Evolutionary conservation across 495 filamentous ascomycete genomes (phyloP).

Genomic region (Thermothielavioides terrestris): DNA sequence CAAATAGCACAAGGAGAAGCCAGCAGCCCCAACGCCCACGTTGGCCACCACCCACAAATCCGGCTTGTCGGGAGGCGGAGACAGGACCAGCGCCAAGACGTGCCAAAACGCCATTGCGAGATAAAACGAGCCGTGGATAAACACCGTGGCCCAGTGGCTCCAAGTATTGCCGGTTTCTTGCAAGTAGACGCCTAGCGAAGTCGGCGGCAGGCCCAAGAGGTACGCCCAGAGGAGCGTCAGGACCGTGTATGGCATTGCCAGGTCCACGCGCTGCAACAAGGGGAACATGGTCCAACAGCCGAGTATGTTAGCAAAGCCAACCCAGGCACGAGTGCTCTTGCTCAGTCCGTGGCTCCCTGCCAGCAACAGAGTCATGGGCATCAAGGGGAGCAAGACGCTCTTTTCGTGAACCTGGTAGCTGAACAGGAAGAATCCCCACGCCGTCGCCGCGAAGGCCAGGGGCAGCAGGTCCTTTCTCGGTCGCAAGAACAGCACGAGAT

Average conservation of each 20-base stretch:
- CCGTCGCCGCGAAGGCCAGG: constrained; percentile 65
- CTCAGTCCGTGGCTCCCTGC: constrained; percentile 66
- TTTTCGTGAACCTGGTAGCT: constrained; percentile 98
- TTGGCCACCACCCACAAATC: constrained; percentile 93
- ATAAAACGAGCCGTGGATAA: constrained; percentile 71
- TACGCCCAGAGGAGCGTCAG: constrained; percentile 83
- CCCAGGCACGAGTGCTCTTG: constrained; percentile 72
- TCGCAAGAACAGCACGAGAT: constrained; percentile 65
- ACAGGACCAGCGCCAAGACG: constrained; percentile 56
- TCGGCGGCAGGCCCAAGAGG: constrained; percentile 75
- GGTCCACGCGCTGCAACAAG: constrained; percentile 72
- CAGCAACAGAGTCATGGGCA: constrained; percentile 84
- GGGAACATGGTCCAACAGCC: constrained; percentile 94
- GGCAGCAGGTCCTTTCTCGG: constrained; percentile 71
- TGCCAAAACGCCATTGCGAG: constrained; percentile 71
- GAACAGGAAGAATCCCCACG: constrained; percentile 96
- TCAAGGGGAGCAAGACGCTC: constrained; percentile 79
- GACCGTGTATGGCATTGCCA: constrained; percentile 75
- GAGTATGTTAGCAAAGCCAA: constrained; percentile 85
- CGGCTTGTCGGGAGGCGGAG: constrained; percentile 64
- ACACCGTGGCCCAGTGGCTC: constrained; percentile 46
- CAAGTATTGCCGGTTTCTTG: constrained; percentile 36
- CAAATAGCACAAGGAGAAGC: constrained; percentile 77
- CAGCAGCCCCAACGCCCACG: constrained; percentile 72
- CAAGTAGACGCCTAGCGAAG: constrained; percentile 58